phyloP scores from a whole-genome alignment of 2,329 filamentous ascomycete genomes.

The Talaromyces rugulosus region DNA sequence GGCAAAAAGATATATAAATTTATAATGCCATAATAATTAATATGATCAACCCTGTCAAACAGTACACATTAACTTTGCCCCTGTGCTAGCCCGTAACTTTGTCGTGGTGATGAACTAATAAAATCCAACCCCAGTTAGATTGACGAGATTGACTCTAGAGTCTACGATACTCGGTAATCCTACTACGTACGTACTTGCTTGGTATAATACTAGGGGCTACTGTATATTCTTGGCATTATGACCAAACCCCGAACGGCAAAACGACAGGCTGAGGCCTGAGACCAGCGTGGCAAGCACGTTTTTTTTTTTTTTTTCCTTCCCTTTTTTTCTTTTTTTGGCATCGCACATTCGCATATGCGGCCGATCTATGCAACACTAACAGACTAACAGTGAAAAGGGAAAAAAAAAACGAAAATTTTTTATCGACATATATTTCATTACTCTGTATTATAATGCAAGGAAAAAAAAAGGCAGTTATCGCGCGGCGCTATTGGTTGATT shows the following conservation, averaged over 20 bases:
- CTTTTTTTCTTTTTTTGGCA: not conserved
- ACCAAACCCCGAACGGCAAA: not conserved
- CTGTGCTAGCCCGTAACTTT: slow-evolving; percentile 3
- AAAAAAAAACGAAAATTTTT: too few species aligned
- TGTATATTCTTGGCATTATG: not conserved
- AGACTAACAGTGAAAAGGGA: too few species aligned
- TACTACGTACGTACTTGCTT: too few species aligned
- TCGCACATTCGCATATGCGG: not conserved
- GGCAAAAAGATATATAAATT: too few species aligned
- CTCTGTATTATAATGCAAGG: not conserved
- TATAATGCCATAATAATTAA: too few species aligned
- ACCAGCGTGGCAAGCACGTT: not conserved
- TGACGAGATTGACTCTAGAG: not conserved
- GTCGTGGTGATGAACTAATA: not conserved
- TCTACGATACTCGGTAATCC: not conserved
- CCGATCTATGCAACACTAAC: not conserved
- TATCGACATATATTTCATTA: too few species aligned
- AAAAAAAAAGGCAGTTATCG: not conserved
- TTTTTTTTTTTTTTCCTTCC: not conserved
- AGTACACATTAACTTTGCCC: not conserved
- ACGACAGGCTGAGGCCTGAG: not conserved
- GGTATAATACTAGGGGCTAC: too few species aligned
- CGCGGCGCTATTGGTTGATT: not conserved
- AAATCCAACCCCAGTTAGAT: not conserved
- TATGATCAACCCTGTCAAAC: not conserved